Base-by-base conservation (phyloP, 2,329 filamentous ascomycete genomes). In the Diplodia scrobiculata region DNA sequence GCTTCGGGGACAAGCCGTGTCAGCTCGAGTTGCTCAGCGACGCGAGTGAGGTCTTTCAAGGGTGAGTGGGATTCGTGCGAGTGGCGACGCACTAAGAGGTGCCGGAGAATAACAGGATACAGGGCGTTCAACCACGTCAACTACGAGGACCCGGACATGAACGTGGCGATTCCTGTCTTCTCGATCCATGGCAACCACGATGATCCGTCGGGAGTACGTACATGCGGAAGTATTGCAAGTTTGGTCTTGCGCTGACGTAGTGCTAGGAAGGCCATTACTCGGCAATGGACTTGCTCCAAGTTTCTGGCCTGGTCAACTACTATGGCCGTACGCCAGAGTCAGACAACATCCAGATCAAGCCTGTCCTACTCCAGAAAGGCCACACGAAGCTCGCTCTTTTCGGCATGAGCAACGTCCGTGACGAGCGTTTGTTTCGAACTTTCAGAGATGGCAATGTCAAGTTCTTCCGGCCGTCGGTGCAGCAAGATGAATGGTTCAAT, bases 111-210 rank as follows among this genome's bases (percentile, higher is more conserved):
- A 45, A 45, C 41, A 45, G 7, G 6, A n/a, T 19, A 19, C 21
- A 81, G 82, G 6, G 89, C 92, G 0, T 96, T 97, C 74, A 89
- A 92, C 59, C 91, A 97, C 76, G 94, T 97, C 78, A 99, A 99
- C 78, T 99, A 99, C 78, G 92, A 98, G 78, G 95, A 99, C 73
- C 87, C 91, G 27, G 92, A 99, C 72, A 97, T 99, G 78, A 99
- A 99, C 73, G 87, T 99, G 68, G 91, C 93, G 0, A 97, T 98
- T 66, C 95, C 95, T 0, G 92, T 99, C 32, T 99, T 99, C 75
- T 97, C 94, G 0, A 99, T 99, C 48, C 96, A 99, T 73, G 95
- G 95, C 53, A 99, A 99, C 73, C 95, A 99, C 75, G 95, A 99
- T 74, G 95, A 99, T 75, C 95, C 95, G 0, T 96, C 93, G n/a